Percentiles rank a stretch among this genome's conserved stretches.
These are phyloP conservation scores for Yamadazyma akitaensis DNA, from an alignment of 805 yeast genomes.

Conservation along the genomic window DNA sequence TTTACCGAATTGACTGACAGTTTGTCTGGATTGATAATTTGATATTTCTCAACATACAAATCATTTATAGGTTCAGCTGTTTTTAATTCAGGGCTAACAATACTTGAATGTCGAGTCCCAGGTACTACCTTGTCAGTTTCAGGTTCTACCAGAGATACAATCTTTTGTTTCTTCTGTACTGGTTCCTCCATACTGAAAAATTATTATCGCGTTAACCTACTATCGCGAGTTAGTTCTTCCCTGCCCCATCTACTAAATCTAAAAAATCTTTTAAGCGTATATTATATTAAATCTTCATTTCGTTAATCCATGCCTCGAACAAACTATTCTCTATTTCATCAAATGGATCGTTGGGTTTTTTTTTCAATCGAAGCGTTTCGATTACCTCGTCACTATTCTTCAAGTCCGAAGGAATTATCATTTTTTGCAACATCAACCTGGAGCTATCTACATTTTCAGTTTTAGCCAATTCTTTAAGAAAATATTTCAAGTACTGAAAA, in stretches of 20 bases:
- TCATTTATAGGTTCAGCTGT: background rate
- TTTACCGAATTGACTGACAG: constrained; percentile 25
- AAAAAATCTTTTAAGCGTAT: background rate
- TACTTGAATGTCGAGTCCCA: background rate
- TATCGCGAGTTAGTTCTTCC: background rate
- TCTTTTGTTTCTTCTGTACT: constrained; percentile 1
- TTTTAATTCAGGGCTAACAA: background rate
- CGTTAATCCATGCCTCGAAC: constrained; percentile 41
- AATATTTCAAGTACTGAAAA: constrained; percentile 38
- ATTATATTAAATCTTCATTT: constrained; percentile 18
- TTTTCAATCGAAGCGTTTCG: constrained; percentile 3
- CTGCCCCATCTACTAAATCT: too few relatives aligned
- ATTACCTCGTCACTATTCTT: background rate
- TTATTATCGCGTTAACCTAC: background rate
- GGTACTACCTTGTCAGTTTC: background rate
- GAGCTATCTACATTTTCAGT: constrained; percentile 9
- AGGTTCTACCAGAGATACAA: background rate
- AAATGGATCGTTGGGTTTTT: constrained; percentile 16
- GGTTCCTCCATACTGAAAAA: constrained; percentile 3
- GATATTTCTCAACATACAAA: constrained; percentile 5
- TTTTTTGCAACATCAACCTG: constrained; percentile 23
- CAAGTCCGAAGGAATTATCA: constrained; percentile 34
- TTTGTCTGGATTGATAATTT: background rate
- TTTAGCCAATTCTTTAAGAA: constrained; percentile 35
- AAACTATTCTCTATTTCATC: constrained; percentile 43